Percentiles rank a stretch among this genome's conserved stretches.
Conservation (phyloP, 306 rosid species). For the Castanospermum australe region DNA sequence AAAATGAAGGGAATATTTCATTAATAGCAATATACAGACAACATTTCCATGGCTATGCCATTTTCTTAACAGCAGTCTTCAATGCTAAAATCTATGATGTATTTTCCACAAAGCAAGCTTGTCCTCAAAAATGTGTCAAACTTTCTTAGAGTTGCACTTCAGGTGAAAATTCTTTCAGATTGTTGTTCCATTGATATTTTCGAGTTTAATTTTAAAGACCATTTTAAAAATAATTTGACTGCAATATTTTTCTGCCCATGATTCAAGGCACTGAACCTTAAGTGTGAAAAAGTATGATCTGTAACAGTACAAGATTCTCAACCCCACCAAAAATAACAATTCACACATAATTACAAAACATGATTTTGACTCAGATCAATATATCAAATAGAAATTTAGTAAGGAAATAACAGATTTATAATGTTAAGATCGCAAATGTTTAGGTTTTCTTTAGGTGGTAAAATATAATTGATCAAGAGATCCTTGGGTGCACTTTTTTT, state of each 20-base stretch:
- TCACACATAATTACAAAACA: not conserved
- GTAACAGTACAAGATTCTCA: not conserved
- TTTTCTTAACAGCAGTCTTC: not conserved
- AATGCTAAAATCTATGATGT: not conserved
- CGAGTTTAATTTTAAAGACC: not conserved
- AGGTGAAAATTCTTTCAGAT: not conserved
- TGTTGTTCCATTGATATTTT: slow-evolving; percentile 1
- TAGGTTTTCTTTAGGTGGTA: not conserved
- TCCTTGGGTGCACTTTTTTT: not conserved
- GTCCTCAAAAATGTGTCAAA: not conserved
- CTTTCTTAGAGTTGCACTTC: not conserved
- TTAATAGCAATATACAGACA: not conserved
- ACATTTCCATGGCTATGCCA: not conserved
- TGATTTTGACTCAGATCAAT: slow-evolving; percentile 8
- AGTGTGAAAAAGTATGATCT: not conserved
- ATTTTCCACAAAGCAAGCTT: not conserved
- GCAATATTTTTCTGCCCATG: not conserved
- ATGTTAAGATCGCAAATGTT: not conserved
- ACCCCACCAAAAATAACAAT: not conserved
- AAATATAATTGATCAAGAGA: slow-evolving; percentile 12
- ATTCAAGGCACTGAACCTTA: not conserved
- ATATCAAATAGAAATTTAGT: not conserved
- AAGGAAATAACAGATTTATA: not conserved
- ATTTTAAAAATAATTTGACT: slow-evolving; percentile 8
- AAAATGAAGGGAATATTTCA: not conserved